Evolutionary conservation across 768 basidiomycete genomes (phyloP).

Genomic region (Kwoniella bestiolae): DNA sequence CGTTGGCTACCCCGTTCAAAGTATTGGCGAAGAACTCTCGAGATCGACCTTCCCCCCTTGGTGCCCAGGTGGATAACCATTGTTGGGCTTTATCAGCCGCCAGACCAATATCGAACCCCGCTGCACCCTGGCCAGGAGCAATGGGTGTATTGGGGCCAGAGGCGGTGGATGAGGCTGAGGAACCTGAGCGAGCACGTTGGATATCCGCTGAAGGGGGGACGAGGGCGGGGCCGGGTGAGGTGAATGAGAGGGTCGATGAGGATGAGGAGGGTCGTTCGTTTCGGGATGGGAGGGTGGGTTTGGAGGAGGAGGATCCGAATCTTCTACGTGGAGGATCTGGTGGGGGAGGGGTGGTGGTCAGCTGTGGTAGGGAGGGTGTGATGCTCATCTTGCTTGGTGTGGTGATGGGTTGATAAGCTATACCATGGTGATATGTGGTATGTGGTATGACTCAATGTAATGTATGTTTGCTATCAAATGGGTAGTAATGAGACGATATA

Average conservation of each 20-base stretch:
- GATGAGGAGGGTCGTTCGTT: slow-evolving; percentile 21
- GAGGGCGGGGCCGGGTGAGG: slow-evolving; percentile 21
- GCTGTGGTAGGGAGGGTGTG: not conserved
- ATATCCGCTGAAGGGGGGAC: slow-evolving; percentile 26
- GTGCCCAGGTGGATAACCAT: slow-evolving; percentile 51
- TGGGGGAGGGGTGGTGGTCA: slow-evolving; percentile 22
- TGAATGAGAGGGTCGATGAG: slow-evolving; percentile 10
- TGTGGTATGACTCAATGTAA: not conserved
- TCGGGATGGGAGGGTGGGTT: not conserved
- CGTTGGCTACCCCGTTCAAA: slow-evolving; percentile 45
- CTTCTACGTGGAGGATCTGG: slow-evolving; percentile 33
- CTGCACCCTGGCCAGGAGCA: slow-evolving; percentile 1
- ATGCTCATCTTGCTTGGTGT: slow-evolving; percentile 2
- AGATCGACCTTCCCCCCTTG: slow-evolving; percentile 46
- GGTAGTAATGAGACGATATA: not conserved
- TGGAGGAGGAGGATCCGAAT: slow-evolving; percentile 34
- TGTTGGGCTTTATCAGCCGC: slow-evolving; percentile 42
- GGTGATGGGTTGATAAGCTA: not conserved
- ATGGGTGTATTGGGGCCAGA: slow-evolving; percentile 3
- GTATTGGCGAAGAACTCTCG: slow-evolving; percentile 42
- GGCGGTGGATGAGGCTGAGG: slow-evolving; percentile 26
- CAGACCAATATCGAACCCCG: slow-evolving; percentile 25
- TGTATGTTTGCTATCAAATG: not conserved
- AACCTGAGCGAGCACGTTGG: slow-evolving; percentile 33
- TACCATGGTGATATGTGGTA: not conserved